Percentiles rank a stretch among this genome's conserved stretches.
These are phyloP conservation scores for Pythium angustatum DNA, from an alignment of 352 stramenopile genomes.

Conservation along the genomic window DNA sequence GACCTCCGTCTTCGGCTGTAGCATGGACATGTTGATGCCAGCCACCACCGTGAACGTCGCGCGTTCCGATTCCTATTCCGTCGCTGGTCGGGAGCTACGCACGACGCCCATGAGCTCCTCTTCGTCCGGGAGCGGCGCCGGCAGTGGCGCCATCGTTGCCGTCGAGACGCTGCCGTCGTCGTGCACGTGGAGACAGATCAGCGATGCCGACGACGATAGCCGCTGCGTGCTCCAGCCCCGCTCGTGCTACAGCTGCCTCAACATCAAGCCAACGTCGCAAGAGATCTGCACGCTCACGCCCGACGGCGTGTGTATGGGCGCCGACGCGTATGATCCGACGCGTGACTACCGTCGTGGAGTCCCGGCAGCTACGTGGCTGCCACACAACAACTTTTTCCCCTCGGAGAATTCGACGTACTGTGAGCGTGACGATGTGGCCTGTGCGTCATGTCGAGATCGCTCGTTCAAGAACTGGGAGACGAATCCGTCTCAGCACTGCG, in stretches of 20 bases:
- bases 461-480: slow-evolving; percentile 35
- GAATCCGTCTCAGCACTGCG: slow-evolving; percentile 58
- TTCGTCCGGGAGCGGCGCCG: slow-evolving; percentile 11
- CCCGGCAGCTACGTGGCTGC: slow-evolving; percentile 36
- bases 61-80: slow-evolving; percentile 2
- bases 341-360: slow-evolving; percentile 52
- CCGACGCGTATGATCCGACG: slow-evolving; percentile 43
- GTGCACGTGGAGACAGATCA: slow-evolving; percentile 46
- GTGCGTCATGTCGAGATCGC: slow-evolving; percentile 35
- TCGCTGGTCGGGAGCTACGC: slow-evolving; percentile 5
- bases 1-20: too few species aligned
- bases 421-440: slow-evolving; percentile 38
- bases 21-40: too few species aligned
- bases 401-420: slow-evolving; percentile 59
- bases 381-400: slow-evolving; percentile 67
- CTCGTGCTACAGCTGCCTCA: slow-evolving; percentile 32
- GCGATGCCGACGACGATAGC: slow-evolving; percentile 16
- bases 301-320: slow-evolving; percentile 41
- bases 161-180: slow-evolving; percentile 29
- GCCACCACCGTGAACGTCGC: too few species aligned
- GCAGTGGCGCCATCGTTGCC: not conserved
- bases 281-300: slow-evolving; percentile 56
- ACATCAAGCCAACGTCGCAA: slow-evolving; percentile 26
- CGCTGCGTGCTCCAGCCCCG: slow-evolving; percentile 48
- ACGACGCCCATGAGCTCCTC: slow-evolving; percentile 26